These are phyloP conservation scores for Calonectria pseudoturangicola DNA, from an alignment of 2,329 filamentous ascomycete genomes.

Conservation along the genomic window DNA sequence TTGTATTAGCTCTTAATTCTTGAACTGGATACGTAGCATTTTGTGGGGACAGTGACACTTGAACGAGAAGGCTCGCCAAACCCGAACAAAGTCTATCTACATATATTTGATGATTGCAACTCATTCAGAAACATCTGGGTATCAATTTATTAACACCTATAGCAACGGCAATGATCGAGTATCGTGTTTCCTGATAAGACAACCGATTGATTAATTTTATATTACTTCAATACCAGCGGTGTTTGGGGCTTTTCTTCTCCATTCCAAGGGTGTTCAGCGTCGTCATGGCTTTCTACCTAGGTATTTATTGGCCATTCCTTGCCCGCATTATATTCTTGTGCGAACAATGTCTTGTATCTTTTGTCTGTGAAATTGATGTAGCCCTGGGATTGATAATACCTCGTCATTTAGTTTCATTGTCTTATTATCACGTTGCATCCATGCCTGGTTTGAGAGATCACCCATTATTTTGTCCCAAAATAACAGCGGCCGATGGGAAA, in stretches of 20 bases:
- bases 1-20: neutral
- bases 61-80: no score
- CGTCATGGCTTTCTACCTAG: neutral
- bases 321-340: neutral
- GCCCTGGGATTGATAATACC: no score
- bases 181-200: neutral
- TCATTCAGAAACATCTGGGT: neutral
- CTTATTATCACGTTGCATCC: neutral
- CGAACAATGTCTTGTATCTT: constrained; percentile 22
- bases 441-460: neutral
- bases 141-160: neutral
- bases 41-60: no score
- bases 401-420: neutral
- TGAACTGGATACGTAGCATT: neutral
- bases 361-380: neutral
- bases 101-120: neutral
- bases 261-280: neutral
- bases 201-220: constrained; percentile 16
- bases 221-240: neutral
- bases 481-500: neutral
- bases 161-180: neutral
- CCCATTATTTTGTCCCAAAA: neutral
- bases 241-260: neutral
- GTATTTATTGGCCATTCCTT: neutral
- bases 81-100: no score